These are phyloP conservation scores for Backusella luteola DNA, from an alignment of 192 early-diverging fungal species.

Conservation along the genomic window DNA sequence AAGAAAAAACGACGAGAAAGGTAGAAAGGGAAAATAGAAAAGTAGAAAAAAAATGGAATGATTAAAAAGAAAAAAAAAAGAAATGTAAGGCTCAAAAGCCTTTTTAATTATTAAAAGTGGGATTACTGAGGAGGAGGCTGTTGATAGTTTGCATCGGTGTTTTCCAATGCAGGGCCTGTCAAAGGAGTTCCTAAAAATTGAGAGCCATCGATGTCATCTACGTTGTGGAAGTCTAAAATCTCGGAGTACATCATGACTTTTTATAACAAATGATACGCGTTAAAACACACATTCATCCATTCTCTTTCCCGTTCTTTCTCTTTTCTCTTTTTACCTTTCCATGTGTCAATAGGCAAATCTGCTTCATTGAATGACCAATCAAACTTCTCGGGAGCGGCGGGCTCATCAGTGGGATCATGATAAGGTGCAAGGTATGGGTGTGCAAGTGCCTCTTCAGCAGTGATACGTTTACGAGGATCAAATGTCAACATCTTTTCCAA, in stretches of 20 bases:
- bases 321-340: slow-evolving; percentile 53
- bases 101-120: neutral
- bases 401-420: slow-evolving; percentile 90
- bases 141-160: neutral
- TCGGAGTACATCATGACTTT: slow-evolving; percentile 84
- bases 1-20: neutral
- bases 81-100: neutral
- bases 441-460: slow-evolving; percentile 78
- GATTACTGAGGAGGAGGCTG: neutral
- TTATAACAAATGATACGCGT: neutral
- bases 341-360: slow-evolving; percentile 81
- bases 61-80: neutral
- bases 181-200: slow-evolving; percentile 40
- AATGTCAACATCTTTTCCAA: slow-evolving; percentile 91
- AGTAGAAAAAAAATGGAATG: too few species aligned
- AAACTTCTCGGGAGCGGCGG: slow-evolving; percentile 73
- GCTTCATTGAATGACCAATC: slow-evolving; percentile 97
- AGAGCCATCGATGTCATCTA: slow-evolving; percentile 46
- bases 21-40: neutral
- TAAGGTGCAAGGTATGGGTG: slow-evolving; percentile 91
- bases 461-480: slow-evolving; percentile 90
- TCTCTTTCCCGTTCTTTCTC: neutral
- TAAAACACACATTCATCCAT: neutral
- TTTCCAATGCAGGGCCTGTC: slow-evolving; percentile 29
- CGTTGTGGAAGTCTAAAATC: slow-evolving; percentile 71